These are phyloP conservation scores for Boechera divaricarpa DNA, from an alignment of 345 rosid genomes.

Conservation along the genomic window DNA sequence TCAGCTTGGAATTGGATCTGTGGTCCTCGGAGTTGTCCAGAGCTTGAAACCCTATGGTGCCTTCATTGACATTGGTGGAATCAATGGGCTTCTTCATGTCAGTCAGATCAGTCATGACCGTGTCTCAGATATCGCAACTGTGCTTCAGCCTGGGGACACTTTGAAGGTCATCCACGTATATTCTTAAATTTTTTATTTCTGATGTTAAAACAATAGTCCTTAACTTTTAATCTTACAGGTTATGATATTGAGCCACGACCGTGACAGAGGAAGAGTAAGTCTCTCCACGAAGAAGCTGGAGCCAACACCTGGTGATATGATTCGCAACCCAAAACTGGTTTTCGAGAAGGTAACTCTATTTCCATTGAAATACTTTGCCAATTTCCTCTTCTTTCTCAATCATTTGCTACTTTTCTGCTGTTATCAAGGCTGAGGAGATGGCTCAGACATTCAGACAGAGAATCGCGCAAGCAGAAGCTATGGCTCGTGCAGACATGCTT, in stretches of 20 bases:
- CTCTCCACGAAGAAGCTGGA: slow-evolving; percentile 96
- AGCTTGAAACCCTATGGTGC: slow-evolving; percentile 98
- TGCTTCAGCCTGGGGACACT: slow-evolving; percentile 97
- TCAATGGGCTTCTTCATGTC: slow-evolving; percentile 97
- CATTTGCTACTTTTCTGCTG: slow-evolving; percentile 9
- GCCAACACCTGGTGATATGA: slow-evolving; percentile 99
- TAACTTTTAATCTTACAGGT: slow-evolving; percentile 54
- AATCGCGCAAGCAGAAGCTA: slow-evolving; percentile 98
- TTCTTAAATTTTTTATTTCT: background rate
- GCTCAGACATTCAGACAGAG: slow-evolving; percentile 98
- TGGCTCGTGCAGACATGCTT: slow-evolving; percentile 99
- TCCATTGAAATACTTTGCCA: background rate
- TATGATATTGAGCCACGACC: slow-evolving; percentile 97
- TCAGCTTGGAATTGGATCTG: slow-evolving; percentile 94
- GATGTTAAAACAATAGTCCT: slow-evolving; percentile 14
- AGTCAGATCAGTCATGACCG: slow-evolving; percentile 99
- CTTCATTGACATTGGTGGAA: slow-evolving; percentile 95
- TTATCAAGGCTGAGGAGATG: slow-evolving; percentile 96
- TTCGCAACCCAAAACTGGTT: slow-evolving; percentile 95
- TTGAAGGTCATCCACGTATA: slow-evolving; percentile 60
- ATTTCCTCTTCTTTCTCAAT: background rate
- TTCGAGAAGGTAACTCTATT: slow-evolving; percentile 80
- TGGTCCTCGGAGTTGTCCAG: slow-evolving; percentile 86
- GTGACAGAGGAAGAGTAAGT: slow-evolving; percentile 96
- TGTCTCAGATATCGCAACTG: slow-evolving; percentile 87